Evolutionary conservation across 148 eudicot genomes (phyloP).

Genomic region (Bassia scoparia): DNA sequence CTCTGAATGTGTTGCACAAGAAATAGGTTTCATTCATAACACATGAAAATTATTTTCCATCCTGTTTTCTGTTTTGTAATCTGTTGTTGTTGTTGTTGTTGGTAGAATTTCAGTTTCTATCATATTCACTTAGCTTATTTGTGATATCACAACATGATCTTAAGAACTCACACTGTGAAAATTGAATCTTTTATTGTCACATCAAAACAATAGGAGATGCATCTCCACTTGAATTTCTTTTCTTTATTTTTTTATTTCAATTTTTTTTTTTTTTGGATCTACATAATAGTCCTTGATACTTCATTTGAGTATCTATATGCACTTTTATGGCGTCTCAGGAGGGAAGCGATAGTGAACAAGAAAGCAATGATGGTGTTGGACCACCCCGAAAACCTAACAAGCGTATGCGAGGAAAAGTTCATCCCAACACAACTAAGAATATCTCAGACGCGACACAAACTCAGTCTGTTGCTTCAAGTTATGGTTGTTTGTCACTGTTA

Average conservation of each 20-base stretch:
- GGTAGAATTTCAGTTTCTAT: not conserved
- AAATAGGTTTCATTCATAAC: too few relatives aligned
- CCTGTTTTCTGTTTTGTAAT: not conserved
- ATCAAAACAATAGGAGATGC: not conserved
- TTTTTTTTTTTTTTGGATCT: too few relatives aligned
- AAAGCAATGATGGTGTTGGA: conserved; percentile 78
- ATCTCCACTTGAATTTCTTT: not conserved
- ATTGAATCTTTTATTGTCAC: not conserved
- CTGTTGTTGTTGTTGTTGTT: not conserved
- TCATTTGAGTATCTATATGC: not conserved
- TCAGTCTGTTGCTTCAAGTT: conserved; percentile 49
- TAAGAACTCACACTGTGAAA: not conserved
- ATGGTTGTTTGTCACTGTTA: conserved; percentile 66
- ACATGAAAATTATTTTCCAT: not conserved
- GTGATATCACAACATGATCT: not conserved
- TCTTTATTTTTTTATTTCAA: too few relatives aligned
- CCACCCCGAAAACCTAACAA: conserved; percentile 65
- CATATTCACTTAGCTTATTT: not conserved
- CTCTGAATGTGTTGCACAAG: too few relatives aligned
- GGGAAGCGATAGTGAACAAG: conserved; percentile 92
- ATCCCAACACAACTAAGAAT: conserved; percentile 40
- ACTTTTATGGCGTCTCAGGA: conserved; percentile 44
- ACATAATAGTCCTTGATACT: not conserved
- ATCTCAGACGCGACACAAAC: conserved; percentile 41
- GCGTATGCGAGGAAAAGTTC: conserved; percentile 58